Conservation (phyloP, 352 stramenopile species). For the Paralagenidium karlingii region DNA sequence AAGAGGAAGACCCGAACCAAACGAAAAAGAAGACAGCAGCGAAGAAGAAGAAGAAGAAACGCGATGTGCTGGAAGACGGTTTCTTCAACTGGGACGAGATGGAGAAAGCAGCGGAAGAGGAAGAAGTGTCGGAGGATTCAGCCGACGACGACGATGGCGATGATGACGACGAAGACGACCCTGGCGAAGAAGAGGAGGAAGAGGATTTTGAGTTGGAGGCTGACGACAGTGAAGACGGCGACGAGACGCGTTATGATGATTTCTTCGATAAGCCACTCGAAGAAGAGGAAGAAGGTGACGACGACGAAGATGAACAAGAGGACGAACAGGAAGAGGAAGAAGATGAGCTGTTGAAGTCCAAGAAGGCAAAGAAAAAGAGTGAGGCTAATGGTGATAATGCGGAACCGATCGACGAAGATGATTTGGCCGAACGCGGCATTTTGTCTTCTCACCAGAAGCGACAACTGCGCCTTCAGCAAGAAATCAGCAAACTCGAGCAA, state of each 20-base stretch:
- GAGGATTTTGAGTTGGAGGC: slow-evolving; percentile 27
- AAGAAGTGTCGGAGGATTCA: slow-evolving; percentile 23
- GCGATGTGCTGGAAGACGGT: slow-evolving; percentile 58
- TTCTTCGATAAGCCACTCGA: slow-evolving; percentile 17
- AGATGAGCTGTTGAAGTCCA: slow-evolving; percentile 35
- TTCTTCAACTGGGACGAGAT: slow-evolving; percentile 86
- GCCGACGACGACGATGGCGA: slow-evolving; percentile 13
- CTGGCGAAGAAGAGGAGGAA: slow-evolving; percentile 27
- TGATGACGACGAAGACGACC: slow-evolving; percentile 25
- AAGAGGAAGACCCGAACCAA: slow-evolving; percentile 7
- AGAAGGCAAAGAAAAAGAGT: slow-evolving; percentile 22
- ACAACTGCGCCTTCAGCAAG: slow-evolving; percentile 44
- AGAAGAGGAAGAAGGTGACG: slow-evolving; percentile 24
- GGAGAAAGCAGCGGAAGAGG: slow-evolving; percentile 69
- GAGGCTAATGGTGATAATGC: too few species aligned
- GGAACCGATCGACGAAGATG: slow-evolving; percentile 41
- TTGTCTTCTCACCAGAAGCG: slow-evolving; percentile 58
- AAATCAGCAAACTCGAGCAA: slow-evolving; percentile 82
- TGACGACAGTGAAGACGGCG: slow-evolving; percentile 17
- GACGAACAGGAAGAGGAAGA: slow-evolving; percentile 22
- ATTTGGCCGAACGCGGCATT: slow-evolving; percentile 63
- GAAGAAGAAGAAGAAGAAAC: slow-evolving; percentile 33
- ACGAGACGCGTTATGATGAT: slow-evolving; percentile 18
- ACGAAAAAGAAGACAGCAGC: slow-evolving; percentile 14
- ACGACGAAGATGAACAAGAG: slow-evolving; percentile 20